phyloP scores from a whole-genome alignment of 805 yeast species.

The Candida vartiovaarae region DNA sequence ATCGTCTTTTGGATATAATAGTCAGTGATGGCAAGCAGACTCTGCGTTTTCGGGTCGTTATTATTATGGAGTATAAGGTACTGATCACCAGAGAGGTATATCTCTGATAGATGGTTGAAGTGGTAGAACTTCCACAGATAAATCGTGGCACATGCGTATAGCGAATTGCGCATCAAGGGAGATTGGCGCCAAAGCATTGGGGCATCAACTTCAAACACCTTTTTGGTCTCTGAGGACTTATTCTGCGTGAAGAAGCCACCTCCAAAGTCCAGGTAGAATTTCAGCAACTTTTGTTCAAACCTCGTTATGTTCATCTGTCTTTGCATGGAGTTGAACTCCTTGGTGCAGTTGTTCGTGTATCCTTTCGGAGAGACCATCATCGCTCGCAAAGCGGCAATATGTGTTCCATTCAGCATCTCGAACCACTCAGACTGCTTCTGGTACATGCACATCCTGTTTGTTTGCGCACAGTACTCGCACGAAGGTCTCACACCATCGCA shows the following conservation, averaged over 20 bases:
- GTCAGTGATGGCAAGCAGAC: constrained; percentile 11
- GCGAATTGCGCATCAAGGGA: constrained; percentile 10
- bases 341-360: neutral
- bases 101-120: constrained; percentile 8
- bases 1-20: constrained; percentile 11
- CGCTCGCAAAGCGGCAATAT: too few species aligned
- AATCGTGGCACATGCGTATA: constrained; percentile 16
- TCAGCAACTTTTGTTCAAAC: constrained; percentile 17
- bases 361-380: too few species aligned
- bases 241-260: constrained; percentile 15
- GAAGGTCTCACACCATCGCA: constrained; percentile 81
- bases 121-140: constrained; percentile 17
- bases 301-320: constrained; percentile 10
- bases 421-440: constrained; percentile 10
- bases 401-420: too few species aligned
- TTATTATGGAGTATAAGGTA: constrained; percentile 6
- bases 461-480: constrained; percentile 72
- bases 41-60: constrained; percentile 5
- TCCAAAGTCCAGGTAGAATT: constrained; percentile 18
- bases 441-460: constrained; percentile 71
- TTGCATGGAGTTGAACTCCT: constrained; percentile 15
- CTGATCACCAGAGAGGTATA: constrained; percentile 12
- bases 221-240: constrained; percentile 5
- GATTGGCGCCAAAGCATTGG: constrained; percentile 16
- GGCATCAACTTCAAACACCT: constrained; percentile 13